These are phyloP conservation scores for Spathaspora boniae DNA, from an alignment of 805 yeast genomes.

Conservation along the genomic window DNA sequence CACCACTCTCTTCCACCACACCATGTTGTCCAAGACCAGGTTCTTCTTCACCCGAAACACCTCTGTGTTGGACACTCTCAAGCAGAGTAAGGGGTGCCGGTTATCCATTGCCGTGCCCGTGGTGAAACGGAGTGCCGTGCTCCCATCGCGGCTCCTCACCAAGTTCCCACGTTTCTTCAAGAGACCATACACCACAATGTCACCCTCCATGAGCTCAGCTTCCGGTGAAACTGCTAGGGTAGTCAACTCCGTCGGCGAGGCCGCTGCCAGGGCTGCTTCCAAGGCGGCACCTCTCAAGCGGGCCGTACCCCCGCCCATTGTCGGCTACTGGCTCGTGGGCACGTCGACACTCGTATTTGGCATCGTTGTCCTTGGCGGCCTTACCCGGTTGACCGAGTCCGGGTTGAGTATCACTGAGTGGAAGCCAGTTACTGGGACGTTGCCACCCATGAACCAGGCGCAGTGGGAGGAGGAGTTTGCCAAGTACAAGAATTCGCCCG, in stretches of 20 bases:
- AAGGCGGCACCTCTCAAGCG: conserved; percentile 7
- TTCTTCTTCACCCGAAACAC: conserved; percentile 58
- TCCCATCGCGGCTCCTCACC: not conserved
- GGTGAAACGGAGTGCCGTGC: not conserved
- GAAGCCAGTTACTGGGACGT: conserved; percentile 94
- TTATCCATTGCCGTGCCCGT: conserved; percentile 5
- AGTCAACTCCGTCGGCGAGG: no score
- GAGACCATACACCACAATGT: conserved; percentile 2
- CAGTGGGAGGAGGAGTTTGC: conserved; percentile 87
- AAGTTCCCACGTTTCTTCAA: not conserved
- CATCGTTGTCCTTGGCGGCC: conserved; percentile 93
- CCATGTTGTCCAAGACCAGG: conserved; percentile 45
- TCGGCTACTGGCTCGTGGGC: conserved; percentile 86
- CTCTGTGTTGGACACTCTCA: conserved; percentile 36
- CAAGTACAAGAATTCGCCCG: conserved; percentile 84
- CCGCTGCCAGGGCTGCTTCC: conserved; percentile 1
- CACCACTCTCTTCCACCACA: not conserved
- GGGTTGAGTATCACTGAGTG: conserved; percentile 97
- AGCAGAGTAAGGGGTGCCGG: conserved; percentile 16
- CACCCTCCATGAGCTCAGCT: no score
- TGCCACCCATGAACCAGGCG: conserved; percentile 78
- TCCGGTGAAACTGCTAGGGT: no score
- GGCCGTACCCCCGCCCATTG: conserved; percentile 31
- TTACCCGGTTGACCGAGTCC: conserved; percentile 92
- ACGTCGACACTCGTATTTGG: conserved; percentile 89